Evolutionary conservation across 2,329 filamentous ascomycete genomes (phyloP).

Genomic region (Gnomoniopsis sp.): DNA sequence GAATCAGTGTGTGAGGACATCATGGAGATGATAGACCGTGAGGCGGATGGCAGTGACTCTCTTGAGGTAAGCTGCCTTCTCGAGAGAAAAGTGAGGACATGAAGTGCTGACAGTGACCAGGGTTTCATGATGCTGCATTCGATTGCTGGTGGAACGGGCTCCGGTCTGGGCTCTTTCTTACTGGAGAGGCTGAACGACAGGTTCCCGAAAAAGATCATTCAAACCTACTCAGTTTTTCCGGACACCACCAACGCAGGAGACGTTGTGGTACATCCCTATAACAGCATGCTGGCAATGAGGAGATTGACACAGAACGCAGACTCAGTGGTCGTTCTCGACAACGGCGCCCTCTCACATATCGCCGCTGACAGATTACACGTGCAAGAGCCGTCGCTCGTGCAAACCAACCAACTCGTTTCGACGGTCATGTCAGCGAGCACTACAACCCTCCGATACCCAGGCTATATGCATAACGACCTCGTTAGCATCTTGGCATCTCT

Average conservation of each 20-base stretch:
- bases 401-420: constrained; percentile 94
- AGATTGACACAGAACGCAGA: constrained; percentile 93
- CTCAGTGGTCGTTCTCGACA: constrained; percentile 95
- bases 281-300: constrained; percentile 89
- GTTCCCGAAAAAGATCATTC: constrained; percentile 98
- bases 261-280: constrained; percentile 97
- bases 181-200: constrained; percentile 94
- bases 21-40: constrained; percentile 98
- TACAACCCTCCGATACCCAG: constrained; percentile 91
- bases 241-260: constrained; percentile 82
- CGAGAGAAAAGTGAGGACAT: background rate
- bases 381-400: constrained; percentile 91
- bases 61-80: constrained; percentile 61
- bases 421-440: constrained; percentile 99
- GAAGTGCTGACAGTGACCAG: constrained; percentile 35
- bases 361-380: constrained; percentile 92
- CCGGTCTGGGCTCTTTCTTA: constrained; percentile 91
- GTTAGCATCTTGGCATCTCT: constrained; percentile 94
- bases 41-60: constrained; percentile 96
- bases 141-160: constrained; percentile 94
- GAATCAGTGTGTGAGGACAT: constrained; percentile 93
- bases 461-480: constrained; percentile 99
- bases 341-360: constrained; percentile 88
- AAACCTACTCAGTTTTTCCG: constrained; percentile 98
- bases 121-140: constrained; percentile 99